These are phyloP conservation scores for Bremia lactucae DNA, from an alignment of 352 stramenopile genomes.

Conservation along the genomic window DNA sequence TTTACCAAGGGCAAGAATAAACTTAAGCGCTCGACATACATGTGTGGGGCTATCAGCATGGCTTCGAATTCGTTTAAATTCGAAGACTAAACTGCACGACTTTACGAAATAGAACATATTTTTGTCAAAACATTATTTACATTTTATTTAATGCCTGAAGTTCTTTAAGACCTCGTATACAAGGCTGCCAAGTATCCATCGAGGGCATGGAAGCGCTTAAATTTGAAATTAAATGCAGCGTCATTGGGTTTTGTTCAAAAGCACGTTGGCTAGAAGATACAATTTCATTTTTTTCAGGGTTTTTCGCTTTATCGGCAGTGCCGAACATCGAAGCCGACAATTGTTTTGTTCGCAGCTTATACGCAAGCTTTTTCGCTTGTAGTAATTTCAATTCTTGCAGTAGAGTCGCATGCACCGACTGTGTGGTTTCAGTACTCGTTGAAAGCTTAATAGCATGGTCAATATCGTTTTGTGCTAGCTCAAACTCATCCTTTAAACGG, in stretches of 20 bases:
- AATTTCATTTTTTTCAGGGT: not conserved
- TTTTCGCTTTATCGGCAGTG: conserved; percentile 9
- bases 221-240: conserved; percentile 21
- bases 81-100: conserved; percentile 24
- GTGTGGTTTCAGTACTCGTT: not conserved
- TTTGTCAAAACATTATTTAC: too few species aligned
- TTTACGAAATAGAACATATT: conserved; percentile 36
- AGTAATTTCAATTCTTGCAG: conserved; percentile 49
- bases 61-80: conserved; percentile 92
- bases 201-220: conserved; percentile 10
- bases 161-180: conserved; percentile 23
- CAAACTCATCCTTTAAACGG: conserved; percentile 61
- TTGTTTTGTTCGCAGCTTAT: conserved; percentile 53
- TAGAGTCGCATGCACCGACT: conserved; percentile 26
- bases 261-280: conserved; percentile 3
- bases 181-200: conserved; percentile 39
- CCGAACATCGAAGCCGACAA: conserved; percentile 72
- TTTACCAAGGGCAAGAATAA: conserved; percentile 99
- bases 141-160: too few species aligned
- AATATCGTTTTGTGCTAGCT: conserved; percentile 41
- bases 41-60: conserved; percentile 90
- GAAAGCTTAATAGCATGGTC: conserved; percentile 22
- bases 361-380: conserved; percentile 57
- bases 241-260: conserved; percentile 20
- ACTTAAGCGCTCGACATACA: conserved; percentile 96